Evolutionary conservation across 2,329 filamentous ascomycete species (phyloP).

Genomic region (Alternaria rosae): DNA sequence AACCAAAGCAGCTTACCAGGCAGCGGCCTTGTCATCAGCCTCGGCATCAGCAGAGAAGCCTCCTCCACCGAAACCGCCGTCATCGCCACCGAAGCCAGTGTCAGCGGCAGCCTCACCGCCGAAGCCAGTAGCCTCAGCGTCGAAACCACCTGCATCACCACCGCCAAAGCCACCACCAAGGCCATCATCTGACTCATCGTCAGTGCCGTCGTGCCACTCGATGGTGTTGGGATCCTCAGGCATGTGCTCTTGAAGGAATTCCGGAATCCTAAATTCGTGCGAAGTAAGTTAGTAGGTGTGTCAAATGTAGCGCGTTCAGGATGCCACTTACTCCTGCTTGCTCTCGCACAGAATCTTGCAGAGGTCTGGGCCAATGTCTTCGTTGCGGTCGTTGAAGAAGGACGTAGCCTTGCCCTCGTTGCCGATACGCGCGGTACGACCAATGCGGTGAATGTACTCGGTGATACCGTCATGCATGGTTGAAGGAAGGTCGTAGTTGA

Average conservation of each 20-base stretch:
- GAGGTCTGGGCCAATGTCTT: slow-evolving; percentile 74
- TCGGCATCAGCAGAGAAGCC: slow-evolving; percentile 26
- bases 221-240: slow-evolving; percentile 63
- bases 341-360: slow-evolving; percentile 85
- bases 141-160: slow-evolving; percentile 18
- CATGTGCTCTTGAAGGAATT: slow-evolving; percentile 74
- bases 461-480: slow-evolving; percentile 82
- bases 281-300: too few species aligned
- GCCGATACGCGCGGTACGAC: slow-evolving; percentile 92
- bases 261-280: slow-evolving; percentile 64
- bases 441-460: slow-evolving; percentile 94
- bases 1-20: slow-evolving; percentile 32
- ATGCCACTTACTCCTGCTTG: slow-evolving; percentile 60
- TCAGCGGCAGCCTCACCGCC: slow-evolving; percentile 13
- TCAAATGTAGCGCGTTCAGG: too few species aligned
- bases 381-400: slow-evolving; percentile 82
- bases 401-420: slow-evolving; percentile 86
- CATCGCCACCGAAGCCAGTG: slow-evolving; percentile 13
- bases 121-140: slow-evolving; percentile 13
- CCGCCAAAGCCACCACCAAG: slow-evolving; percentile 22
- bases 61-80: slow-evolving; percentile 13
- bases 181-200: slow-evolving; percentile 44
- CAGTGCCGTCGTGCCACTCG: slow-evolving; percentile 62
- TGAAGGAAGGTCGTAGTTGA: slow-evolving; percentile 90
- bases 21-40: slow-evolving; percentile 31